Base-by-base conservation (phyloP, 805 yeast genomes). In the Saccharomycopsis capsularis region DNA sequence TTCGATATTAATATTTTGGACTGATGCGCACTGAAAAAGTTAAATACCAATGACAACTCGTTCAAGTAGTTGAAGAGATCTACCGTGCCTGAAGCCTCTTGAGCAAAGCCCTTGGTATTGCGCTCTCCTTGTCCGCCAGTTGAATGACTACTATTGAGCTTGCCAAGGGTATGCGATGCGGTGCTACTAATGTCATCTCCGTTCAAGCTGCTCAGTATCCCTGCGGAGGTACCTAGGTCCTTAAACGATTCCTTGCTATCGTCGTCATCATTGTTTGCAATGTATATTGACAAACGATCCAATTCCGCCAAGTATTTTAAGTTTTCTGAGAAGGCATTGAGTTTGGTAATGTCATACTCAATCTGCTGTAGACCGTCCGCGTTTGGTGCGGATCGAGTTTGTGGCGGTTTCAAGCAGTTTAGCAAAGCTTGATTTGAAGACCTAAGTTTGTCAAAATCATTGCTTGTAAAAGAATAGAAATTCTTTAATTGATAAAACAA, bases 31-130 rank as follows among this genome's bases (percentile, higher is more conserved):
- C 6, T 7, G n/a, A 43, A 21, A n/a, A 34, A 34, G 9, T 16
- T 38, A 2, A 51, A 35, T 7, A 51, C 40, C 23, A 51, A 42
- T 4, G 46, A 35, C 3, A 48, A 25, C 29, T 51, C 55, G 22
- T 48, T 41, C 22, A 51, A 11, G 36, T 48, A 51, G 19, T 35
- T 34, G 44, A 51, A 51, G 24, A 51, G 39, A 15, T 42, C 52
- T 5, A 39, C 49, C 7, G 18, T 13, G 38, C 5, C 18, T n/a
- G n/a, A n/a, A n/a, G n/a, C n/a, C n/a, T n/a, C n/a, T n/a, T n/a
- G n/a, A n/a, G n/a, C n/a, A n/a, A n/a, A n/a, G n/a, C n/a, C n/a
- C n/a, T n/a, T n/a, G n/a, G n/a, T n/a, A n/a, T n/a, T n/a, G n/a
- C n/a, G n/a, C n/a, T n/a, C n/a, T n/a, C n/a, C n/a, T n/a, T n/a